These are phyloP conservation scores for Boletellus sp. DNA, from an alignment of 768 basidiomycete genomes.

Conservation along the genomic window DNA sequence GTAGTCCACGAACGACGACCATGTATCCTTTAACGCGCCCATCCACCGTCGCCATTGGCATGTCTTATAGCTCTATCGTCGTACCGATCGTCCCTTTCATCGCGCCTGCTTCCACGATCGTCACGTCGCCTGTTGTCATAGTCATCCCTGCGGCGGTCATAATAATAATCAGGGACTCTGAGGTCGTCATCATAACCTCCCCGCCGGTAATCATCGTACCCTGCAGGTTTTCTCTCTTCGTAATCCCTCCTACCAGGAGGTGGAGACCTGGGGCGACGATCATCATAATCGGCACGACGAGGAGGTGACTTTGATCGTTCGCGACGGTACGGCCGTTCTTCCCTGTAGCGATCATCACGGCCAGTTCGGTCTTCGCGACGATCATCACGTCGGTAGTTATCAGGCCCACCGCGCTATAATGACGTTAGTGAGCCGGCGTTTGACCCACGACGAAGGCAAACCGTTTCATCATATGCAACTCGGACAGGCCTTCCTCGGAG, in stretches of 20 bases:
- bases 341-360: slow-evolving; percentile 57
- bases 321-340: slow-evolving; percentile 55
- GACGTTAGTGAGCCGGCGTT: not conserved
- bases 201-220: slow-evolving; percentile 88
- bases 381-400: slow-evolving; percentile 76
- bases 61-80: slow-evolving; percentile 73
- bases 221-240: slow-evolving; percentile 86
- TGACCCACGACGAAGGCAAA: slow-evolving; percentile 33
- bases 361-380: slow-evolving; percentile 54
- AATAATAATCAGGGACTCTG: slow-evolving; percentile 80
- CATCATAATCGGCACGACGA: slow-evolving; percentile 68
- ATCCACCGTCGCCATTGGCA: slow-evolving; percentile 74
- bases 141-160: slow-evolving; percentile 86
- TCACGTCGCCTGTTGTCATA: slow-evolving; percentile 53
- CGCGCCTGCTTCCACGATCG: slow-evolving; percentile 71
- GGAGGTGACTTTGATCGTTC: slow-evolving; percentile 82
- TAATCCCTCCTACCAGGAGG: slow-evolving; percentile 69
- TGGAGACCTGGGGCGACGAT: slow-evolving; percentile 80
- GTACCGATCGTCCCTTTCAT: slow-evolving; percentile 78
- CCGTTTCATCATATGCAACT: slow-evolving; percentile 62
- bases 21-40: slow-evolving; percentile 60
- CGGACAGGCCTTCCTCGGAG: slow-evolving; percentile 80
- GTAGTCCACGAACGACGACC: slow-evolving; percentile 35
- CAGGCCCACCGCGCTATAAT: slow-evolving; percentile 57
- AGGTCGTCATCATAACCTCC: slow-evolving; percentile 77